Evolutionary conservation across 768 basidiomycete species (phyloP), one percentile per base, ranked within the genome.

Genomic region (Inosperma sp.): DNA sequence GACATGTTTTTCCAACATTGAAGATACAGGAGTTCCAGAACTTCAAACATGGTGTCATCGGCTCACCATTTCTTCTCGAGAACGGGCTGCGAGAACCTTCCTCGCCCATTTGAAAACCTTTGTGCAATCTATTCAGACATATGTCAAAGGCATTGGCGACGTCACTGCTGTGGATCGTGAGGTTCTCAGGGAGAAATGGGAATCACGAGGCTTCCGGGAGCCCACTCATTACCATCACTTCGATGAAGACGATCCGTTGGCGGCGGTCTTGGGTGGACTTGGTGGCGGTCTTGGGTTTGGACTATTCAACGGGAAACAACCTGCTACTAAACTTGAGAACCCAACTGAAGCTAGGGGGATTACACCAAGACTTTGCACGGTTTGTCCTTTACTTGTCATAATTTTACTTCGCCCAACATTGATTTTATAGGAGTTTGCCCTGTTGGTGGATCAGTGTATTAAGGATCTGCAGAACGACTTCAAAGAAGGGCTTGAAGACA

Each of bases 1-100:
- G 1, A 62, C 74, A 1, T 82, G 80, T 57, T 83, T 82, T 64
- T 69, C 74, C 34, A 72, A 75, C 49, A 57, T 71, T n/a, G 61
- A 71, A 8, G 75, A 82, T 53, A 82, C 79, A 5, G 77, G 78
- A 3, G 74, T 83, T 34, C 81, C 81, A 5, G 76, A 67, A 7
- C 65, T 84, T 2, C 82, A 80, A 57, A 51, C 69, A 43, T 83
- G 81, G 81, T 82, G 80, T 56, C 78, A 80, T 40, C 58, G 67
- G 34, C 64, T 84, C 33, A 82, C 81, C 5, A 60, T 76, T 27
- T 69, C 76, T 1, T 80, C 80, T 10, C 77, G 81, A 10, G 71
- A 79, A 61, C 75, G 70, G 14, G 65, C 69, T 9, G 69, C 70
- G 3, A 67, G 63, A 49, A 70, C 68, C 31, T 81, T 82, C 57